These are phyloP conservation scores for Calocybe gangraenosa DNA, from an alignment of 768 basidiomycete genomes.

Conservation along the genomic window DNA sequence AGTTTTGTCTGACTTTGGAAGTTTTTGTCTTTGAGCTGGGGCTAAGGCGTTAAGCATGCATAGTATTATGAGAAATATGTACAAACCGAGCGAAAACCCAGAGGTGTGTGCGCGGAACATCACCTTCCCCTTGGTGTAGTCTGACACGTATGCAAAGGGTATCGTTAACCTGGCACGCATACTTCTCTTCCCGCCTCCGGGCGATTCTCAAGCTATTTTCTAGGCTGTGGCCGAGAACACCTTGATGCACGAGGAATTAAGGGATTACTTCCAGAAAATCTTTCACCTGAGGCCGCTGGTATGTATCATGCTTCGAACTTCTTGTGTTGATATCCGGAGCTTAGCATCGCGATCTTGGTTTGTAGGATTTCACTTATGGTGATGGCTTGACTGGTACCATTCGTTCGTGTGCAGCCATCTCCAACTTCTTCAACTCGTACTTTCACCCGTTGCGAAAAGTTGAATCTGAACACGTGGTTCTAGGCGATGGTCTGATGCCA, in stretches of 20 bases:
- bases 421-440: conserved; percentile 11
- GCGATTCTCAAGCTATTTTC: no score
- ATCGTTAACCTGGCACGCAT: no score
- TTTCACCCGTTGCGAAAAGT: conserved; percentile 14
- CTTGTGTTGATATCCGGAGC: background rate
- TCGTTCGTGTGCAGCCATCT: conserved; percentile 11
- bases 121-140: no score
- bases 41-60: no score
- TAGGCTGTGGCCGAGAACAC: conserved; percentile 18
- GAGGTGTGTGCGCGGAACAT: no score
- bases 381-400: conserved; percentile 9
- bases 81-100: no score
- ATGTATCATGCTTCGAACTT: background rate
- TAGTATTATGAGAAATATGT: no score
- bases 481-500: conserved; percentile 14
- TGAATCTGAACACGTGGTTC: conserved; percentile 9
- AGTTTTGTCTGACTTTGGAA: no score
- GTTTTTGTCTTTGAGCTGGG: no score
- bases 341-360: no score
- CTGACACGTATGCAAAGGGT: no score
- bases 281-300: conserved; percentile 4
- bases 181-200: no score
- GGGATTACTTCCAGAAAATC: conserved; percentile 11
- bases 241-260: conserved; percentile 14
- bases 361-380: conserved; percentile 19